Evolutionary conservation across 129 eudicot genomes (phyloP).

Genomic region (Chrysanthemum lavandulifolium): DNA sequence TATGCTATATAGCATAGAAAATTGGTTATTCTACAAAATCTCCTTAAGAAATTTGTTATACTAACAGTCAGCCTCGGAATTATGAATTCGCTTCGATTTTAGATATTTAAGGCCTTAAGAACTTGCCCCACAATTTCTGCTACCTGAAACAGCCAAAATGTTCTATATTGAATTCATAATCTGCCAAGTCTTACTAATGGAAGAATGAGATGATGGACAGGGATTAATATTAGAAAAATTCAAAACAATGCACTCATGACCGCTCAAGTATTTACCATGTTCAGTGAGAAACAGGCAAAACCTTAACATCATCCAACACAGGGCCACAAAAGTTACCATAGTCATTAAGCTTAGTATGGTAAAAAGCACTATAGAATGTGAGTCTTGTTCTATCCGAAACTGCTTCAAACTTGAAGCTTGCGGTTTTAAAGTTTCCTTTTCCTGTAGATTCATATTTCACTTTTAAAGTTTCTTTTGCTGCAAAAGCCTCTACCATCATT

Average conservation of each 20-base stretch:
- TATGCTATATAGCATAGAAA: no score
- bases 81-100: no score
- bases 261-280: neutral
- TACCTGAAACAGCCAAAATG: no score
- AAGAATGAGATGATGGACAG: neutral
- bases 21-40: no score
- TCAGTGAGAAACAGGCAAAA: slow-evolving; percentile 35
- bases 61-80: no score
- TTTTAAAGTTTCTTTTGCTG: slow-evolving; percentile 39
- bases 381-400: slow-evolving; percentile 49
- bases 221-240: neutral
- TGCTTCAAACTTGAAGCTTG: slow-evolving; percentile 49
- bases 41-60: no score
- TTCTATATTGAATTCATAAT: no score
- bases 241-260: neutral
- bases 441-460: slow-evolving; percentile 41
- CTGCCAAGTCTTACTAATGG: neutral
- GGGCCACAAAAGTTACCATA: slow-evolving; percentile 72
- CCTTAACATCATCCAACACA: slow-evolving; percentile 63
- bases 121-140: no score
- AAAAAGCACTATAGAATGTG: slow-evolving; percentile 57
- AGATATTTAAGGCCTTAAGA: no score
- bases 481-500: slow-evolving; percentile 71
- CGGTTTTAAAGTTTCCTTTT: slow-evolving; percentile 46
- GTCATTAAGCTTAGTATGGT: slow-evolving; percentile 59